Percentiles rank a stretch among this genome's conserved stretches.
Conservation (phyloP, 192 early-diverging fungal species). For the Backusella sp. region DNA sequence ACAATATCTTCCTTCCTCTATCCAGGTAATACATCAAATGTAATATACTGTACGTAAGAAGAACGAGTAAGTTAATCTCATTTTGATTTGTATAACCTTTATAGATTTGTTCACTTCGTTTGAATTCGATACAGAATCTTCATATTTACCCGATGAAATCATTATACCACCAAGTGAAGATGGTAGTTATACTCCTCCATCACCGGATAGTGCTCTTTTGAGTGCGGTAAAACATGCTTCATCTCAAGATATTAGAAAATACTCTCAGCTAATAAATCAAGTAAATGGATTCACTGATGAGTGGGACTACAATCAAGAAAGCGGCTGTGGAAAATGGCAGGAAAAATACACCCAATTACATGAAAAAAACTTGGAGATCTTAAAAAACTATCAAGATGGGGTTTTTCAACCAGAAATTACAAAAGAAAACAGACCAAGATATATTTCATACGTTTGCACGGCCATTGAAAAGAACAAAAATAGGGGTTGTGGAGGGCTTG, state of each 20-base stretch:
- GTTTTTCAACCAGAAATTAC: slow-evolving; percentile 11
- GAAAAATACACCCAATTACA: slow-evolving; percentile 37
- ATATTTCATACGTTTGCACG: slow-evolving; percentile 39
- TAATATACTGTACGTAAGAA: background rate
- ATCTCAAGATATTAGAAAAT: background rate
- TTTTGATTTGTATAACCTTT: background rate
- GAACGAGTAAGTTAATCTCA: background rate
- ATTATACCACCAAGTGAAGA: background rate
- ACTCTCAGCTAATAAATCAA: background rate
- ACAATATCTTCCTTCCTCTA: background rate
- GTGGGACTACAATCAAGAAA: slow-evolving; percentile 11
- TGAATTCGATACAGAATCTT: background rate
- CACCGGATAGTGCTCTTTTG: background rate
- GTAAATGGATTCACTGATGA: background rate
- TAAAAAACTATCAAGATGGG: slow-evolving; percentile 22
- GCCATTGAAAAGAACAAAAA: slow-evolving; percentile 30
- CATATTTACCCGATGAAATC: background rate
- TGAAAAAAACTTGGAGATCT: slow-evolving; percentile 12
- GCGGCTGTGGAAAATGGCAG: slow-evolving; percentile 43
- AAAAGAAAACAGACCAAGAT: slow-evolving; percentile 23
- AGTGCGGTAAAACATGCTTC: background rate
- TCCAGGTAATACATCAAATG: background rate
- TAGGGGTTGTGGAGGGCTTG: slow-evolving; percentile 46
- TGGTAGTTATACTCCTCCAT: background rate
- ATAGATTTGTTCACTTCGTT: background rate